Conservation (phyloP, 2,329 filamentous ascomycete genomes). For the Cadophora sp. region DNA sequence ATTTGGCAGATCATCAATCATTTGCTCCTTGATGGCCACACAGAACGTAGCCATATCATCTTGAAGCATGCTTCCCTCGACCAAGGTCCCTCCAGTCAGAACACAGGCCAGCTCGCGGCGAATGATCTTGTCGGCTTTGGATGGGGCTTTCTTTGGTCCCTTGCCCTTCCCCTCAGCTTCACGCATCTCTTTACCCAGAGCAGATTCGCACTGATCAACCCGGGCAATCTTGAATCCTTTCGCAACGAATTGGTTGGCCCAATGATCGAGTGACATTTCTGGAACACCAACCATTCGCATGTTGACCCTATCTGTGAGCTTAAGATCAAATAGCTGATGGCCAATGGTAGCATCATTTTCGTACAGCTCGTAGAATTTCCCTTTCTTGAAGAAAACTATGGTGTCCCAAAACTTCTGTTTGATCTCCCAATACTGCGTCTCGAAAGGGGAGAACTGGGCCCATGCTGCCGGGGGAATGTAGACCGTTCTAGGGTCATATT, state of each 20-base stretch:
- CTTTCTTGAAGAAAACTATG: conserved; percentile 99
- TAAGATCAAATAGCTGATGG: conserved; percentile 95
- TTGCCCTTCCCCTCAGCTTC: conserved; percentile 72
- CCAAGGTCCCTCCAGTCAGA: conserved; percentile 88
- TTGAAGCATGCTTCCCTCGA: conserved; percentile 96
- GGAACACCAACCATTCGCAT: conserved; percentile 99
- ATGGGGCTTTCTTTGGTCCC: conserved; percentile 47
- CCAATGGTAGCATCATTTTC: conserved; percentile 97
- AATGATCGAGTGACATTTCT: conserved; percentile 92
- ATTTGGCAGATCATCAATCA: conserved; percentile 74
- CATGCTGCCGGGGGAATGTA: conserved; percentile 85
- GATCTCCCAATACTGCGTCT: conserved; percentile 99
- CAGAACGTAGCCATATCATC: conserved; percentile 98
- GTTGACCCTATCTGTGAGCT: conserved; percentile 96
- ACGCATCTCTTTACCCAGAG: conserved; percentile 97
- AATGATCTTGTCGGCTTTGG: conserved; percentile 90
- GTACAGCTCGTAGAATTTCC: conserved; percentile 98
- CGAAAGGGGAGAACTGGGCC: conserved; percentile 87
- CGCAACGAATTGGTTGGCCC: conserved; percentile 98
- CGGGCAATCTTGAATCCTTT: conserved; percentile 97
- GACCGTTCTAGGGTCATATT: conserved; percentile 91
- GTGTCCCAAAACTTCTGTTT: conserved; percentile 98
- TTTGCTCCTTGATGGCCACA: conserved; percentile 86
- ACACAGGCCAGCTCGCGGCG: conserved; percentile 89
- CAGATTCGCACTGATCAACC: conserved; percentile 96